Base-by-base conservation (phyloP, 2,329 filamentous ascomycete species). In the Blastomyces gilchristii region DNA sequence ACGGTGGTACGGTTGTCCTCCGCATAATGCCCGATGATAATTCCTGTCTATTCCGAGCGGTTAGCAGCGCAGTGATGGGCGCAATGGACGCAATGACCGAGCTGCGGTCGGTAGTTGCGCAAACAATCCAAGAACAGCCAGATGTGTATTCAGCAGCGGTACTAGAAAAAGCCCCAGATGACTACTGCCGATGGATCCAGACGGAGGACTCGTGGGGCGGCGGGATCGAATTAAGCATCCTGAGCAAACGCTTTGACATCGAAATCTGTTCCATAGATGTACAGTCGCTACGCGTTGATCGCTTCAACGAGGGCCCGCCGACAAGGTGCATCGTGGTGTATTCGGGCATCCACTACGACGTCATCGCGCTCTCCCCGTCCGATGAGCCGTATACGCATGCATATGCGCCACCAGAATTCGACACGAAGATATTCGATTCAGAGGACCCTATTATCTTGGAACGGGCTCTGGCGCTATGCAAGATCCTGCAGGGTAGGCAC, bases 11-110 rank as follows among this genome's bases (percentile, higher is more conserved):
- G 1, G 74, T 84, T 22, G 88, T 95, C 9, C 83, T 97, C 22
- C 87, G 93, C 16, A 90, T 97, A 60, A 97, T 97, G 93, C 91
- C 92, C 4, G 93, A 97, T 71, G 93, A 97, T 75, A 97, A 97
- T 75, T 91, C 87, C 64, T 97, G 93, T 76, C 86, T 97, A 70
- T 97, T 97, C 76, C 89, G 91, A 37, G 92, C 93, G 0, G 86
- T 97, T 57, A 89, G 90, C 18, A 88, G 87, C 62, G 89, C 89
- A 2, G 82, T 96, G n/a, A 84, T 90, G 58, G 83, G 84, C 41
- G 79, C 80, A 1, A 81, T 88, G 68, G 85, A 87, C 66, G 80
- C 81, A 9, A 88, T 89, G 85, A 84, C 81, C 0, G 87, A 89
- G 69, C 80, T 97, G 22, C 86, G 92, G 62, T 86, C 83, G 16